Evolutionary conservation across 2,329 filamentous ascomycete genomes (phyloP), one percentile per base, ranked within the genome.

Genomic region (Aureobasidium sp.): DNA sequence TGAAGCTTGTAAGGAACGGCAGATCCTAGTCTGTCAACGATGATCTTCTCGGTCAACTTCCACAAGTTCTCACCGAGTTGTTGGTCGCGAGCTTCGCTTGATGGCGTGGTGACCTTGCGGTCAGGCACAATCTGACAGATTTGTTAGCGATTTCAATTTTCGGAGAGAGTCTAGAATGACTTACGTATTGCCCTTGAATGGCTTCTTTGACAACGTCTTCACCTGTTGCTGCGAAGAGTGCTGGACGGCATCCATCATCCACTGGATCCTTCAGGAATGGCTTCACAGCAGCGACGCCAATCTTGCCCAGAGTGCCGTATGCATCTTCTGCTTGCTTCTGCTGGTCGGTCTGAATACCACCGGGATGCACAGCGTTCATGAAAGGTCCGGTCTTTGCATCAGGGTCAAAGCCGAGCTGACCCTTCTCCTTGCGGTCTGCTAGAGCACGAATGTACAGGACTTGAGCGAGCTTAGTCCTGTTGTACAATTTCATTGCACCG

Each of bases 221-320:
- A 50, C 68, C 72, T 3, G 74, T 75, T 1, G 72, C 69, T 4
- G 75, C 75, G 58, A 76, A 78, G 25, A 79, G 55, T 11, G 71
- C 73, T 2, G 73, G 58, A 16, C 75, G 64, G 56, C 74, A 78
- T 1, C 75, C 75, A 50, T 74, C 55, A 21, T 72, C 68, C 0
- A 77, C 64, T 0, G 74, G 72, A 56, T 77, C 72, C 54, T 74
- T 75, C 71, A 78, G 70, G 55, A 78, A 73, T 1, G 74, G 74
- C 27, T 68, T 60, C 2, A 70, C 62, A 2, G 64, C 68, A 44
- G 65, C 69, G 8, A 75, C 72, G 2, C 71, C 73, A 29, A 76
- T 59, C 53, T 72, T 74, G 14, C 73, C 74, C 1, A 74, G 56
- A 0, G 65, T 68, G 1, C 74, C 75, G 55, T 80, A 78, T 1